phyloP scores from a whole-genome alignment of 2,329 filamentous ascomycete genomes.

The Alternaria ethzedia region DNA sequence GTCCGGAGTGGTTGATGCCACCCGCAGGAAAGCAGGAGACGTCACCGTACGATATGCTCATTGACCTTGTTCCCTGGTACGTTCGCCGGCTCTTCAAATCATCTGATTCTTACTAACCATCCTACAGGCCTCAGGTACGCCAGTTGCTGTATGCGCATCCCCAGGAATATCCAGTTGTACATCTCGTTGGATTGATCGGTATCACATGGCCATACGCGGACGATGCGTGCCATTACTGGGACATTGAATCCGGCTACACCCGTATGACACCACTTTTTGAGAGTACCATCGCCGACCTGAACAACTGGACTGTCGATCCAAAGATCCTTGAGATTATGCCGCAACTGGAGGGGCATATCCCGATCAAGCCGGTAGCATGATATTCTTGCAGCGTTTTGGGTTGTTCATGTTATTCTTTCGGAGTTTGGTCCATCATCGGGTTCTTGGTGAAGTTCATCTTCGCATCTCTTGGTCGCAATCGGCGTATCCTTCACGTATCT shows the following conservation, averaged over 20 bases:
- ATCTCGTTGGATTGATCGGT: conserved; percentile 38
- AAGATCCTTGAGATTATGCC: conserved; percentile 44
- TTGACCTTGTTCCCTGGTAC: conserved; percentile 46
- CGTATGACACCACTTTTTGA: conserved; percentile 44
- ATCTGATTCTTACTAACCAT: conserved; percentile 16
- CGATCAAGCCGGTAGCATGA: conserved; percentile 24
- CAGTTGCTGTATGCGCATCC: conserved; percentile 43
- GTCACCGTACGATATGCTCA: conserved; percentile 40
- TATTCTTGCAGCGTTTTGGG: neutral
- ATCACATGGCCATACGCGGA: conserved; percentile 45
- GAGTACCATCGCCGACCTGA: conserved; percentile 38
- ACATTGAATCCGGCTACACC: conserved; percentile 42
- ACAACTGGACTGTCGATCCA: conserved; percentile 43
- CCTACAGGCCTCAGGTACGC: conserved; percentile 41
- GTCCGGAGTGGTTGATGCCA: conserved; percentile 46
- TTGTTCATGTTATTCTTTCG: conserved; percentile 1
- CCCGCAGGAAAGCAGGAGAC: conserved; percentile 36
- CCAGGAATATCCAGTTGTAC: conserved; percentile 34
- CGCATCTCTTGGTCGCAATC: neutral
- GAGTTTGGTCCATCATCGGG: conserved; percentile 6
- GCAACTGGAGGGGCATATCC: conserved; percentile 40
- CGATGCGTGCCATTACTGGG: conserved; percentile 47
- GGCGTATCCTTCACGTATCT: conserved; percentile 2
- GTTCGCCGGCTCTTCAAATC: conserved; percentile 1
- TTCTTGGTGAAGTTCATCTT: neutral